A percentile compares a stretch with the other conserved stretches of the same genome.
These are phyloP conservation scores for Gracilaria vermiculophylla DNA, from an alignment of 23 red algal species.

Conservation along the genomic window DNA sequence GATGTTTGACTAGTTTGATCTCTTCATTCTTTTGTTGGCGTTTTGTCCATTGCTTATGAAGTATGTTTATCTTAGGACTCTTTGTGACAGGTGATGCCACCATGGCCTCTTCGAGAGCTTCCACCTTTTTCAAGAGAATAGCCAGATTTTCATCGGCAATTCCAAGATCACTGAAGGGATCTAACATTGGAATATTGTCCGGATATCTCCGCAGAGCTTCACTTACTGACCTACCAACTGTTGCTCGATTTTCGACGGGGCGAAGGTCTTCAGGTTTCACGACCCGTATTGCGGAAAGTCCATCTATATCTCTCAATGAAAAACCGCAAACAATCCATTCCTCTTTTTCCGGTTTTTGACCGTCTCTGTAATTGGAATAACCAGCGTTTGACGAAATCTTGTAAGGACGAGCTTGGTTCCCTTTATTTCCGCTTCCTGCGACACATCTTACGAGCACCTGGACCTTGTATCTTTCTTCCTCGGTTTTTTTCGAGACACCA, in stretches of 20 bases:
- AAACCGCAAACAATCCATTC: slow-evolving; percentile 50
- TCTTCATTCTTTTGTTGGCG: slow-evolving; percentile 48
- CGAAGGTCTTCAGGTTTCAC: slow-evolving; percentile 75
- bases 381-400: not conserved
- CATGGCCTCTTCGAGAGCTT: slow-evolving; percentile 77
- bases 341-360: not conserved
- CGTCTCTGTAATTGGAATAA: not conserved
- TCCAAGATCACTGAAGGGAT: slow-evolving; percentile 80
- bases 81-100: slow-evolving; percentile 57
- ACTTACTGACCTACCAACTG: slow-evolving; percentile 76
- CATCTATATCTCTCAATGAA: slow-evolving; percentile 59
- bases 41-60: slow-evolving; percentile 51
- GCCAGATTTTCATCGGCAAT: slow-evolving; percentile 67
- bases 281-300: slow-evolving; percentile 79
- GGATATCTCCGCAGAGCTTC: slow-evolving; percentile 76
- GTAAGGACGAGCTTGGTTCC: slow-evolving; percentile 27
- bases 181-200: slow-evolving; percentile 77
- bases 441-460: slow-evolving; percentile 58
- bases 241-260: slow-evolving; percentile 36
- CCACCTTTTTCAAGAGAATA: slow-evolving; percentile 79
- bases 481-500: slow-evolving; percentile 25
- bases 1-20: slow-evolving; percentile 24
- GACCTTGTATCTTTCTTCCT: slow-evolving; percentile 67
- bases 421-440: slow-evolving; percentile 5
- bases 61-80: not conserved